Conservation (phyloP, 2,329 filamentous ascomycete species). For the Xylariaceae sp. region DNA sequence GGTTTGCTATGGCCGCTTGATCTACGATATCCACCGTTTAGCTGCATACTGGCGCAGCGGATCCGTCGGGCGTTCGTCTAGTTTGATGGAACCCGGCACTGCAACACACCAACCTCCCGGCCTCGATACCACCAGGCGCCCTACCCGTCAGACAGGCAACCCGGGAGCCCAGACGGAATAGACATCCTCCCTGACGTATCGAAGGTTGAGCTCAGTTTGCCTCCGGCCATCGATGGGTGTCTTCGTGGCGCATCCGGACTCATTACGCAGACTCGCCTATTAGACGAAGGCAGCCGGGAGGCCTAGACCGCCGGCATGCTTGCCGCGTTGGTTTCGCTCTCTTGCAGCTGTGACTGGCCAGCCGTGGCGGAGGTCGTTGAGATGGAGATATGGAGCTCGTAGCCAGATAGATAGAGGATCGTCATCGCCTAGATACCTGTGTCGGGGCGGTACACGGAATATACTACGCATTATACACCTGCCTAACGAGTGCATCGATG, state of each 20-base stretch:
- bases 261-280: neutral
- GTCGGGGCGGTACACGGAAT: conserved; percentile 20
- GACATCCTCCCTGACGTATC: neutral
- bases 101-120: neutral
- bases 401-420: conserved; percentile 6
- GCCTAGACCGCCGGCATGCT: neutral
- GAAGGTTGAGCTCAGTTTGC: neutral
- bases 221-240: neutral
- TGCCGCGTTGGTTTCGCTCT: neutral
- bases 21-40: neutral
- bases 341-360: conserved; percentile 3
- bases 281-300: neutral
- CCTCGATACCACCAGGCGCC: neutral
- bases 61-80: neutral
- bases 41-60: neutral
- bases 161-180: neutral
- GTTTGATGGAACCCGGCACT: neutral
- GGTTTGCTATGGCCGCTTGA: neutral
- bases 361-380: neutral
- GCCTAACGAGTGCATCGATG: conserved; percentile 23
- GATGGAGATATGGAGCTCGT: neutral
- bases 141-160: neutral
- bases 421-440: conserved; percentile 9
- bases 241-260: neutral
- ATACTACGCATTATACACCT: conserved; percentile 19